Base-by-base conservation (phyloP, 2,329 filamentous ascomycete genomes). In the Zasmidium citrigriseum region DNA sequence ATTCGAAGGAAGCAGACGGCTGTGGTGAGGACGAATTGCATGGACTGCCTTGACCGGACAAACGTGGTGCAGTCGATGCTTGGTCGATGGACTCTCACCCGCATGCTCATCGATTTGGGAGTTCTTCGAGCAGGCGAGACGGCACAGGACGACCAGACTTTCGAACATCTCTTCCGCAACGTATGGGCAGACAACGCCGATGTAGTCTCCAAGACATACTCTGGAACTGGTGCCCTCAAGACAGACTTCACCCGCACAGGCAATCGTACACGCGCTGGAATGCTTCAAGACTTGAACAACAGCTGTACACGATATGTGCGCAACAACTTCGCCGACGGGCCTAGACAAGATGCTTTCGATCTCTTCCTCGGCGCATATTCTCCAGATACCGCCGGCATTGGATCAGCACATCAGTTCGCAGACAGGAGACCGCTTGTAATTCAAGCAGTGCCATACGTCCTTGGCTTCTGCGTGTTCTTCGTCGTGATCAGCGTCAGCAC, bases 41-140 rank as follows among this genome's bases (percentile, higher is more conserved):
- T 99, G 95, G 95, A 99, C 76, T 99, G 96, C 66, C 84, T 99
- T 14, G 95, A 99, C 76, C 89, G 95, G 54, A 99, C 95, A 54
- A 99, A 99, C 69, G 93, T 99, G 5, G 91, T 99, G 2, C 95
- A 99, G 77, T 96, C 91, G 74, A 96, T 98, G 89, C 85, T 99
- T 58, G 95, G 90, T 10, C 89, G 93, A 52, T 93, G 88, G 84
- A 90, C 91, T 14, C 80, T 99, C 44, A 93, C 93, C 61, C 88
- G 92, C 64, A 95, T 96, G 80, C 86, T 99, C 57, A 84, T 88
- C 63, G 93, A 98, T 67, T 79, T 91, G 2, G 93, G 93, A 34
- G 79, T 97, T 52, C 84, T 98, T 68, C 77, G 84, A 53, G 84
- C 86, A 23, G 92, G 92, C 55, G 86, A 93, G 69, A 87, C 83